Base-by-base conservation (phyloP, 2,329 filamentous ascomycete genomes). In the Aotearoamyces nothofagi region DNA sequence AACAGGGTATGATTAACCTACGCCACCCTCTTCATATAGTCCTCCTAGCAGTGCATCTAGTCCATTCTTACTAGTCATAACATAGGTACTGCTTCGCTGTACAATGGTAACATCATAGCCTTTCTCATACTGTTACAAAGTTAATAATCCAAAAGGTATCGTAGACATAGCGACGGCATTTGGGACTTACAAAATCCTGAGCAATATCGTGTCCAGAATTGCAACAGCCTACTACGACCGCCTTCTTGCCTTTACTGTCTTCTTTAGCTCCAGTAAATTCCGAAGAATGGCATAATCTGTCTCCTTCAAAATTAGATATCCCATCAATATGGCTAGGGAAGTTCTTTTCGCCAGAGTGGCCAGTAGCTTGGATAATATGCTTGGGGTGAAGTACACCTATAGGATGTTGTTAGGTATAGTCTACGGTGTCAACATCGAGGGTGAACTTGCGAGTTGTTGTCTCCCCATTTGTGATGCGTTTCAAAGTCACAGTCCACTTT, bases 121-220 rank as follows among this genome's bases (percentile, higher is more conserved):
- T 27, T 70, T 68, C 39, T 78, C 72, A 19, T 66, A 60, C 19
- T 20, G n/a, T 20, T 20, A 8, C 8, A 7, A 7, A n/a, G n/a
- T 20, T 20, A 20, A n/a, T n/a, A 20, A n/a, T n/a, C 19, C n/a
- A n/a, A 8, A 20, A n/a, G n/a, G n/a, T 20, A n/a, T n/a, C 19
- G 7, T n/a, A 8, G n/a, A 20, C 7, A n/a, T n/a, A n/a, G n/a
- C n/a, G n/a, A n/a, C n/a, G n/a, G n/a, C n/a, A n/a, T n/a, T n/a
- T n/a, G 7, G 19, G 7, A 20, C 19, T 20, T 20, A 20, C 19
- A 40, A 63, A 78, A 36, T 79, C 70, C 32, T 78, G 73, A 0
- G 70, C 66, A 31, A 79, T 79, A 37, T 80, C 76, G 39, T 78
- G 71, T 5, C 58, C 69, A 0, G 69, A 76, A 50, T 78, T 79